Percentiles rank a stretch among this genome's conserved stretches.
Evolutionary conservation across 208 protist genomes (phyloP).

Genomic region (Trypanosoma vivax): DNA sequence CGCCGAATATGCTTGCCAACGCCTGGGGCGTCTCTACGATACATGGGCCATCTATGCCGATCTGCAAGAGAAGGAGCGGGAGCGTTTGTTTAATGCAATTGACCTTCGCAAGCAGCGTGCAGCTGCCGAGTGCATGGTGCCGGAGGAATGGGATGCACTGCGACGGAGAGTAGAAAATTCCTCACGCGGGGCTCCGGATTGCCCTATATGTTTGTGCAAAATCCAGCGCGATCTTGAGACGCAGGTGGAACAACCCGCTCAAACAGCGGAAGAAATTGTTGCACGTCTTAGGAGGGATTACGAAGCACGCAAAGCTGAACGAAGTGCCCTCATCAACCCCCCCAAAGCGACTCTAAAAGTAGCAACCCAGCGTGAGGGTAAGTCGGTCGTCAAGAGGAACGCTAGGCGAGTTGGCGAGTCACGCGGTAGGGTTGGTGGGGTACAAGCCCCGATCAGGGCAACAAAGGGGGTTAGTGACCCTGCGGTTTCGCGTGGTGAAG

Average conservation of each 20-base stretch:
- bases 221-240: constrained; percentile 15
- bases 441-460: no score
- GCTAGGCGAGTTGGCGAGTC: no score
- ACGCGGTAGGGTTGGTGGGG: no score
- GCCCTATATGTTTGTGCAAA: constrained; percentile 16
- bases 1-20: constrained; percentile 44
- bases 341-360: neutral
- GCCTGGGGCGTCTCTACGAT: constrained; percentile 50
- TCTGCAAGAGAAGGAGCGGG: constrained; percentile 27
- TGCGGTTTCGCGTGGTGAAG: no score
- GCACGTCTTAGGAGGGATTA: constrained; percentile 32
- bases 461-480: no score
- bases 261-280: constrained; percentile 24
- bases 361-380: neutral
- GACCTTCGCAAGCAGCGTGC: constrained; percentile 45
- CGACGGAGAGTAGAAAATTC: constrained; percentile 5
- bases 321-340: constrained; percentile 4
- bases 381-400: neutral
- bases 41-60: constrained; percentile 48
- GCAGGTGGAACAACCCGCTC: neutral
- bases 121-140: constrained; percentile 37
- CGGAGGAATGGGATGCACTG: constrained; percentile 37
- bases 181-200: constrained; percentile 5
- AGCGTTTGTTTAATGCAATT: constrained; percentile 28
- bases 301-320: constrained; percentile 19